phyloP scores from a whole-genome alignment of 352 stramenopile species.

The Detonula confervacea region DNA sequence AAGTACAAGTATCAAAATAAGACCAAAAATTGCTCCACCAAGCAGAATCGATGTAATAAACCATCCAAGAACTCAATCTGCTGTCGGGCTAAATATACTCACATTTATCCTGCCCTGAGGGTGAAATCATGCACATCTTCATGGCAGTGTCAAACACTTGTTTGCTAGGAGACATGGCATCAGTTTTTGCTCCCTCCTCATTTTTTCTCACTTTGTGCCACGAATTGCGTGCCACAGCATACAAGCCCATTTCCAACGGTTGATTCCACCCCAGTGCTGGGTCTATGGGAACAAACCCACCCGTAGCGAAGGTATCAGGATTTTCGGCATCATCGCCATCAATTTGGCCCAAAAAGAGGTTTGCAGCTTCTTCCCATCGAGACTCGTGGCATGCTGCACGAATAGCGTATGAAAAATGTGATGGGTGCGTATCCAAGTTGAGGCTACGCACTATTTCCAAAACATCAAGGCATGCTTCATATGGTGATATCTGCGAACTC shows the following conservation, averaged over 20 bases:
- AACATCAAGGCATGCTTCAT: slow-evolving; percentile 46
- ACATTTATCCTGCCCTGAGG: slow-evolving; percentile 66
- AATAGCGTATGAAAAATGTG: slow-evolving; percentile 66
- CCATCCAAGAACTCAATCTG: neutral
- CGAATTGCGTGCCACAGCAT: slow-evolving; percentile 61
- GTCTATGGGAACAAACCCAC: slow-evolving; percentile 57
- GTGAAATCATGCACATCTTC: slow-evolving; percentile 76
- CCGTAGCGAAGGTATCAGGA: slow-evolving; percentile 46
- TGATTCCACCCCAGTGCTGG: slow-evolving; percentile 49
- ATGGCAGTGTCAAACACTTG: slow-evolving; percentile 77
- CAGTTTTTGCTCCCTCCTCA: slow-evolving; percentile 15
- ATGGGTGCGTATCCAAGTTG: slow-evolving; percentile 65
- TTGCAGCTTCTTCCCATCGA: slow-evolving; percentile 62
- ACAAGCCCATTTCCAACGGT: slow-evolving; percentile 62
- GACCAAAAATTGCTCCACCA: neutral
- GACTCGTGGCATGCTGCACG: slow-evolving; percentile 53
- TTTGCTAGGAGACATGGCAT: slow-evolving; percentile 38
- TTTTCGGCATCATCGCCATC: slow-evolving; percentile 34
- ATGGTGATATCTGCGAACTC: slow-evolving; percentile 29
- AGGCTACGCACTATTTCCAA: slow-evolving; percentile 39
- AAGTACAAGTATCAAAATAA: slow-evolving; percentile 14
- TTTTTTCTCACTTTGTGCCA: slow-evolving; percentile 18
- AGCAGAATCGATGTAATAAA: neutral
- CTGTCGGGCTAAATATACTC: slow-evolving; percentile 16
- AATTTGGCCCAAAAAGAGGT: slow-evolving; percentile 72